Base-by-base conservation (phyloP, 208 protist species). In the Leishmania aethiopica region DNA sequence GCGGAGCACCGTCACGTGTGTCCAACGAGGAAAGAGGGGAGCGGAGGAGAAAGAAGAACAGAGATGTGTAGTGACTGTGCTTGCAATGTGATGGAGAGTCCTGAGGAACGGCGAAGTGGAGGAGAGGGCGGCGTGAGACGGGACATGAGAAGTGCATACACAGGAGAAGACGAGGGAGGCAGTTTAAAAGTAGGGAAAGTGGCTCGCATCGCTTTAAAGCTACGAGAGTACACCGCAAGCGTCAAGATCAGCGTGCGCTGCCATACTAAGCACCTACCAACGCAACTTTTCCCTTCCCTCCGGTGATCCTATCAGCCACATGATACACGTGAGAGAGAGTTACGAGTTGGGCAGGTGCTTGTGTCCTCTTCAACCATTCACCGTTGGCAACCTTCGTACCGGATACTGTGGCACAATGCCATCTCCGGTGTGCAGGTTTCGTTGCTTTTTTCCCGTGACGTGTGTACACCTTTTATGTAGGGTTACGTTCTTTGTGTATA, bases 31-130 rank as follows among this genome's bases (percentile, higher is more conserved):
- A 64, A 64, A 22, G 73, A 73, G 32, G 35, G 40, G 59, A 42
- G 32, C 25, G 64, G 35, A 73, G 70, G 60, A 57, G 32, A 78
- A 62, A 72, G 55, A 78, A 74, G 55, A 82, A 51, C 71, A 62
- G 60, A 77, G n/a, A 51, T 51, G 69, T 42, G 35, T 51, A 35
- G 69, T 73, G 25, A 15, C 32, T 49, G 69, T 73, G 35, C 69
- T 53, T 47, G 40, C 45, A 73, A 71, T 35, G 66, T 71, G 11
- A 59, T 32, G 71, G 22, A 40, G 51, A 42, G 22, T 22, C 32
- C 35, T 42, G 25, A 74, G 10, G 6, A 74, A 19, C 45, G 69
- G 40, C 3, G 47, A 62, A 19, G 17, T 6, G 8, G 15, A 77
- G 66, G 15, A 35, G 25, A 47, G 37, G 42, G 49, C 42, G 28